These are phyloP conservation scores for Trichosporon sp. DNA, from an alignment of 1,284 basidiomycete genomes.

Conservation along the genomic window DNA sequence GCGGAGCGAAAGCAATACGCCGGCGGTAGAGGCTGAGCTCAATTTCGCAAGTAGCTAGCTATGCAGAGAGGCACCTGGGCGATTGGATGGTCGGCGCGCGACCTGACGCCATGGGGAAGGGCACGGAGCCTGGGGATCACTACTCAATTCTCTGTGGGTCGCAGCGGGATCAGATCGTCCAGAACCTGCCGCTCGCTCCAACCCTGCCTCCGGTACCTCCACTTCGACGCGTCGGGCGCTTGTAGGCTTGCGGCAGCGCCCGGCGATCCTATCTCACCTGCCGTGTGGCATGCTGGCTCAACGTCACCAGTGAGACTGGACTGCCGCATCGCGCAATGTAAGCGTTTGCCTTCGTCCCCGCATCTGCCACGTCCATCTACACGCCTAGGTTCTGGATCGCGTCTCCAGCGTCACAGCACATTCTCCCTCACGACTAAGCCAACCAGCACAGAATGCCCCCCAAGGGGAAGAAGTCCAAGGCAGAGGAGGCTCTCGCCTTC, in stretches of 20 bases:
- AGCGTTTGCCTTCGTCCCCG: too few relatives aligned
- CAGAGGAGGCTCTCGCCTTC: constrained; percentile 81
- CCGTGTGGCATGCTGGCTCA: neutral
- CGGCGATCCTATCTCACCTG: neutral
- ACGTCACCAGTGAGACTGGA: neutral
- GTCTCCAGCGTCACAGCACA: neutral
- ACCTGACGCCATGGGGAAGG: neutral
- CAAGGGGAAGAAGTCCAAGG: constrained; percentile 59
- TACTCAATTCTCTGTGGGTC: neutral
- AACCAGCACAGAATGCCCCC: constrained; percentile 33
- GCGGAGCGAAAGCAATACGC: too few relatives aligned
- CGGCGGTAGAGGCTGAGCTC: too few relatives aligned
- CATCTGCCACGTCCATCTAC: too few relatives aligned
- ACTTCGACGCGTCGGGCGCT: too few relatives aligned
- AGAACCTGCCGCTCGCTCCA: neutral
- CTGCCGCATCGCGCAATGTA: too few relatives aligned
- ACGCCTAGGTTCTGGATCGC: too few relatives aligned
- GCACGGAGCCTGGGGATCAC: neutral
- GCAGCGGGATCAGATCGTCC: neutral
- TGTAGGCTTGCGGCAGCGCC: neutral
- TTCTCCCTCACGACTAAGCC: neutral
- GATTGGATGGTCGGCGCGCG: neutral
- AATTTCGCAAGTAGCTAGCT: too few relatives aligned
- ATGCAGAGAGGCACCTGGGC: neutral
- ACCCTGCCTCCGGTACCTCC: too few relatives aligned